Base-by-base conservation (phyloP, 768 basidiomycete genomes). In the Macrolepiota dolichaula region DNA sequence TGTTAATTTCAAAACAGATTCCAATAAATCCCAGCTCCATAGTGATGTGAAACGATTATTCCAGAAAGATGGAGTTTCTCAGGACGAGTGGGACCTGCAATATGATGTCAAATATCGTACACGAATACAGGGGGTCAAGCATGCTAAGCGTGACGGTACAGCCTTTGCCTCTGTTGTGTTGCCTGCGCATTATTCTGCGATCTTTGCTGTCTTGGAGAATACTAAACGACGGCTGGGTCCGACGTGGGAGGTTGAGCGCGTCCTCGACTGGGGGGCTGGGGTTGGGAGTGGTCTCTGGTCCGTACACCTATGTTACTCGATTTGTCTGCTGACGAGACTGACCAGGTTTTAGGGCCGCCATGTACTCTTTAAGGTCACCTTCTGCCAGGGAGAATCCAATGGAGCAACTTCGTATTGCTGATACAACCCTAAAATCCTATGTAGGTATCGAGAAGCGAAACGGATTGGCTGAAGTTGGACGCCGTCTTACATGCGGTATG, bases 81-180 rank as follows among this genome's bases (percentile, higher is more conserved):
- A 67, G 15, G 71, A 71, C 12, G 72, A 78, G 57, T 92, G 90
- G 90, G 77, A 81, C 51, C 65, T 81, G 17, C 66, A 78, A 10
- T 88, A 86, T 68, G 76, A 85, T 59, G 76, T 77, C 9, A 76
- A 74, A 61, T 91, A 92, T 71, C 85, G 81, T 64, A 87, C 86
- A 12, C 74, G 77, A 44, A 74, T 76, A 55, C 87, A 90, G 67
- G 79, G 81, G 37, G 72, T 72, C 59, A 81, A 81, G 27, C 89
- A 91, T 71, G 76, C 77, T 42, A 79, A 82, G 57, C 81, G 89
- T 27, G 91, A 94, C 64, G 92, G 88, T 24, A 86, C 89, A 25
- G 94, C 94, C 4, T 96, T 94, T 70, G 88, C 89, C 13, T 86
- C 91, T 12, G 81, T 95, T 52, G 89, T 87, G n/a, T 81, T 96